Evolutionary conservation across 306 rosid genomes (phyloP).

Genomic region (Leucaena leucocephala): DNA sequence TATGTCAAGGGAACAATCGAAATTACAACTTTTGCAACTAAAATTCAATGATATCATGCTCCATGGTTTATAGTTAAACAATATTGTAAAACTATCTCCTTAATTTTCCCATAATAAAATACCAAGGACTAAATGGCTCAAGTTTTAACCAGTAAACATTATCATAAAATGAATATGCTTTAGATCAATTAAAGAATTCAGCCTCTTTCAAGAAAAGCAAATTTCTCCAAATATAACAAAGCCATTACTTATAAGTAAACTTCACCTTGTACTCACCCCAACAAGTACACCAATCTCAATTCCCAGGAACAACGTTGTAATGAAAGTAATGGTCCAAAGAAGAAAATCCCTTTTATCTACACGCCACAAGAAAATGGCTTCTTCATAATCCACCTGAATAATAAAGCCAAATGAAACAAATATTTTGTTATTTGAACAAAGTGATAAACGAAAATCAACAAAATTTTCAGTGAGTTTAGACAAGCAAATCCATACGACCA

Average conservation of each 20-base stretch:
- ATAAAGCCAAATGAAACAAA: conserved; percentile 32
- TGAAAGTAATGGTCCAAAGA: conserved; percentile 91
- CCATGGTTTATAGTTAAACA: conserved; percentile 16
- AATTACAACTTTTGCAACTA: conserved; percentile 15
- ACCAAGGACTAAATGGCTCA: conserved; percentile 4
- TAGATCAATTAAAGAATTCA: conserved; percentile 16
- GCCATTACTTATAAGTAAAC: conserved; percentile 6
- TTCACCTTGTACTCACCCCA: conserved; percentile 75
- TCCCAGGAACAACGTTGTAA: conserved; percentile 81
- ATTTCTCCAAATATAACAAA: not conserved
- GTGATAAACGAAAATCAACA: conserved; percentile 18
- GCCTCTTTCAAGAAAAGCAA: conserved; percentile 20
- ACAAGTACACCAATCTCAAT: conserved; percentile 94
- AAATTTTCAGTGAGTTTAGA: conserved; percentile 31
- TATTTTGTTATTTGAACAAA: conserved; percentile 26
- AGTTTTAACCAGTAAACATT: conserved; percentile 28
- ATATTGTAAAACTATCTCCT: conserved; percentile 11
- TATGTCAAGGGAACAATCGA: conserved; percentile 25
- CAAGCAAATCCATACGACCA: conserved; percentile 20
- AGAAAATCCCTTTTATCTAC: conserved; percentile 93
- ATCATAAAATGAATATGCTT: conserved; percentile 3
- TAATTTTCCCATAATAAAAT: conserved; percentile 17
- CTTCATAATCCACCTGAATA: conserved; percentile 84
- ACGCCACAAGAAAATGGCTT: conserved; percentile 90
- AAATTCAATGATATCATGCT: conserved; percentile 23